These are phyloP conservation scores for Trypanosoma conorhini DNA, from an alignment of 208 protist genomes.

Conservation along the genomic window DNA sequence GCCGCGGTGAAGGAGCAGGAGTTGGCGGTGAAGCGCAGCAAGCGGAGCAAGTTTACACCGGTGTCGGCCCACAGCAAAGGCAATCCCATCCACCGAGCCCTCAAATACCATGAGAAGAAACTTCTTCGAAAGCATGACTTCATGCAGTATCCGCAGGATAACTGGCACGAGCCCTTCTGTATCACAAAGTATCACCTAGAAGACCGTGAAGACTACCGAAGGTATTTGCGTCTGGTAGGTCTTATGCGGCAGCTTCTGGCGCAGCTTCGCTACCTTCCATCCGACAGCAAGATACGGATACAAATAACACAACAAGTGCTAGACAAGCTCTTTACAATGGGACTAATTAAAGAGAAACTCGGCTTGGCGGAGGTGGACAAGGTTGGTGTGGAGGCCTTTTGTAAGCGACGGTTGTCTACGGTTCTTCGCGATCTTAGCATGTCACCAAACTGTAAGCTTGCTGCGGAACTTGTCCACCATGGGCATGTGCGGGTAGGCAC, in stretches of 20 bases:
- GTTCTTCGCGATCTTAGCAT: constrained; percentile 88
- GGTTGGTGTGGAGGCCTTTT: constrained; percentile 89
- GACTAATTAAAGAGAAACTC: constrained; percentile 84
- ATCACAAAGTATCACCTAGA: constrained; percentile 94
- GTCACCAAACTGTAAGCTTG: constrained; percentile 87
- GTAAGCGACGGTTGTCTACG: constrained; percentile 85
- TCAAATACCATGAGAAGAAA: constrained; percentile 92
- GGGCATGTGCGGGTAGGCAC: constrained; percentile 90
- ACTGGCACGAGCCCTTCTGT: constrained; percentile 92
- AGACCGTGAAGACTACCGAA: constrained; percentile 92
- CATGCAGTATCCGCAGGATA: constrained; percentile 91
- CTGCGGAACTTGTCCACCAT: constrained; percentile 83
- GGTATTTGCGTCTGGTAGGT: constrained; percentile 87
- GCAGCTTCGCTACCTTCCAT: constrained; percentile 86
- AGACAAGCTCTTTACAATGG: constrained; percentile 92
- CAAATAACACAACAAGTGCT: constrained; percentile 91
- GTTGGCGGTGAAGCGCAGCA: constrained; percentile 65
- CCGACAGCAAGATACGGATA: constrained; percentile 87
- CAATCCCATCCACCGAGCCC: constrained; percentile 80
- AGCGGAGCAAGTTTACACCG: constrained; percentile 81
- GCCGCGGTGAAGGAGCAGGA: constrained; percentile 53
- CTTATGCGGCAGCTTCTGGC: constrained; percentile 86
- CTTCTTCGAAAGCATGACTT: constrained; percentile 93
- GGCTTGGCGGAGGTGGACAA: constrained; percentile 90
- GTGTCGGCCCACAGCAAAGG: constrained; percentile 72